phyloP scores from a whole-genome alignment of 768 basidiomycete species.

The Lactifluus piperatus region DNA sequence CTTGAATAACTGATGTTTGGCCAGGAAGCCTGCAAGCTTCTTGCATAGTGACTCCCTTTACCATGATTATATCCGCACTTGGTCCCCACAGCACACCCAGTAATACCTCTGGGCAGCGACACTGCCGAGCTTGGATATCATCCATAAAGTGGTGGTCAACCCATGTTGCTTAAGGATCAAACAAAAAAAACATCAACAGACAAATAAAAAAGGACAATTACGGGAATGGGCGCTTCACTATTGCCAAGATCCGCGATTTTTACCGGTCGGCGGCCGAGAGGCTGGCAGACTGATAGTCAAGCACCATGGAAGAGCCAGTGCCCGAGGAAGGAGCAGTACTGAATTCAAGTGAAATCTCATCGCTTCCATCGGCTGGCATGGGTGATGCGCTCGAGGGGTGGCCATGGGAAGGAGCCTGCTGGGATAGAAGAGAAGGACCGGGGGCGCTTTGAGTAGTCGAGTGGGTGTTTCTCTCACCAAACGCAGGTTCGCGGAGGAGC shows the following conservation, averaged over 20 bases:
- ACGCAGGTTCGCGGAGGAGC: constrained; percentile 34
- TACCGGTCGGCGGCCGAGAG: constrained; percentile 50
- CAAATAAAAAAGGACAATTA: constrained; percentile 2
- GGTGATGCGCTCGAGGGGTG: constrained; percentile 17
- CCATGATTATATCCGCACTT: constrained; percentile 92
- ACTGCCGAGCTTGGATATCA: constrained; percentile 96
- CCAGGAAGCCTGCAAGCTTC: too few relatives aligned
- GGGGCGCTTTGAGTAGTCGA: constrained; percentile 30
- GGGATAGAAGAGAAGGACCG: constrained; percentile 68
- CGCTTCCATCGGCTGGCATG: constrained; percentile 23
- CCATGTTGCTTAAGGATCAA: constrained; percentile 55
- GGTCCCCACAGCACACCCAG: constrained; percentile 93
- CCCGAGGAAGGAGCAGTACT: constrained; percentile 17
- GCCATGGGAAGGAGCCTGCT: constrained; percentile 43
- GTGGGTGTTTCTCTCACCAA: constrained; percentile 32
- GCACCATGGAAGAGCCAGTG: constrained; percentile 24
- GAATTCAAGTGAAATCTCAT: constrained; percentile 21
- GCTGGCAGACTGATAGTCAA: constrained; percentile 21
- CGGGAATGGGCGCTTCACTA: constrained; percentile 40
- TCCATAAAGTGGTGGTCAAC: constrained; percentile 96
- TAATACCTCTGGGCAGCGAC: constrained; percentile 96
- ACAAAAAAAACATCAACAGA: constrained; percentile 1
- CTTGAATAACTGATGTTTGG: too few relatives aligned
- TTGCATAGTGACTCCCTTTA: too few relatives aligned
- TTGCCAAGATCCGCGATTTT: constrained; percentile 99